These are phyloP conservation scores for Echinosophora koreensis DNA, from an alignment of 306 rosid genomes.

Conservation along the genomic window DNA sequence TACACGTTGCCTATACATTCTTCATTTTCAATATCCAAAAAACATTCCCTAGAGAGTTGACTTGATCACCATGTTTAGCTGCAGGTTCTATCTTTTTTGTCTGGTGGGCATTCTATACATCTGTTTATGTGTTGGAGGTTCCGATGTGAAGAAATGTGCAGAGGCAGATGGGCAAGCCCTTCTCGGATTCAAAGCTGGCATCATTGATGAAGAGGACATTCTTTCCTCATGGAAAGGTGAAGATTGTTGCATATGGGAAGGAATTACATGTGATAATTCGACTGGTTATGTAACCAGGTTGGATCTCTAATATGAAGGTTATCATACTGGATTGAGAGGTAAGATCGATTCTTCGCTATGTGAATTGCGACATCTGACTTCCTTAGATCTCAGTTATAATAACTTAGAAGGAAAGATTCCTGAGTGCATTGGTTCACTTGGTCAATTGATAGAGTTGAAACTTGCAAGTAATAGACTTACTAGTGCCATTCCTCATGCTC, in stretches of 20 bases:
- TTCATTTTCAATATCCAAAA: background rate
- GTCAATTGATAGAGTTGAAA: slow-evolving; percentile 4
- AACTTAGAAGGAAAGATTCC: slow-evolving; percentile 18
- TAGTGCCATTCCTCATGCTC: slow-evolving; percentile 12
- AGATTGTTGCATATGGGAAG: slow-evolving; percentile 43
- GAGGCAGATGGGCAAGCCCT: slow-evolving; percentile 32
- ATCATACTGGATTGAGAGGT: background rate
- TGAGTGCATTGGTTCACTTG: slow-evolving; percentile 48
- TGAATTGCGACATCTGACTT: slow-evolving; percentile 38
- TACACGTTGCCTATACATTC: background rate
- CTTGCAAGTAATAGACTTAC: background rate
- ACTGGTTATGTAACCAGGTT: slow-evolving; percentile 35
- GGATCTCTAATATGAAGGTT: background rate
- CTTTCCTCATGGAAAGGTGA: slow-evolving; percentile 26
- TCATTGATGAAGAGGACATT: background rate
- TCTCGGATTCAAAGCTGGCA: background rate
- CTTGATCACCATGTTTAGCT: background rate
- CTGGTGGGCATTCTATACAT: background rate
- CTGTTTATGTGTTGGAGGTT: too few species aligned
- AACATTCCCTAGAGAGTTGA: background rate
- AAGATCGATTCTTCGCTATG: slow-evolving; percentile 40
- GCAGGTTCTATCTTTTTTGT: background rate
- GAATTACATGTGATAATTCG: slow-evolving; percentile 38
- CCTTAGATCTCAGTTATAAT: background rate
- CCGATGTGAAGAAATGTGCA: background rate